phyloP scores from a whole-genome alignment of 495 filamentous ascomycete genomes.

The Xylaria palmicola region DNA sequence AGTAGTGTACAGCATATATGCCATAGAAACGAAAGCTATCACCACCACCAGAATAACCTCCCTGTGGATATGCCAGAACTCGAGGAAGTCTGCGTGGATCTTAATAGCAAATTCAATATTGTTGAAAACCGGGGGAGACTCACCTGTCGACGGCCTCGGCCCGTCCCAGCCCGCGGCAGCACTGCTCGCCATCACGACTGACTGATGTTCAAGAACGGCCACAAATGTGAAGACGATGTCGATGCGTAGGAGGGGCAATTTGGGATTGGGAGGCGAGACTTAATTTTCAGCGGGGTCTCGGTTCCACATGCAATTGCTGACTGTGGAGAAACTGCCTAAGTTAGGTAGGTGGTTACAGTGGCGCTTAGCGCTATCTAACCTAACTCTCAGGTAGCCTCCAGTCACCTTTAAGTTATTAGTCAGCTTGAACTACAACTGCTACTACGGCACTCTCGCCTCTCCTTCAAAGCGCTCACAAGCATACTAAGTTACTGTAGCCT shows the following conservation, averaged over 20 bases:
- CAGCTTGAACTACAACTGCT: neutral
- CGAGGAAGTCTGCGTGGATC: slow-evolving; percentile 43
- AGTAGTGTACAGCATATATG: slow-evolving; percentile 1
- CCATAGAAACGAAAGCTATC: slow-evolving; percentile 7
- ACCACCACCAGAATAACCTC: slow-evolving; percentile 49
- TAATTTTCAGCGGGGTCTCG: neutral
- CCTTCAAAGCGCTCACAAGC: neutral
- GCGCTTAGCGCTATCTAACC: neutral
- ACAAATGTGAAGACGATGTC: slow-evolving; percentile 4
- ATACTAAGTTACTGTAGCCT: too few species aligned
- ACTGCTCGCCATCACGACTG: slow-evolving; percentile 1
- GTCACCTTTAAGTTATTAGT: neutral
- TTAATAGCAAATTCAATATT: neutral
- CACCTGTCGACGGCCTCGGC: slow-evolving; percentile 3
- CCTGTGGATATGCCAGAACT: slow-evolving; percentile 56
- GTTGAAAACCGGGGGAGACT: neutral
- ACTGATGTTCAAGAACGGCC: neutral
- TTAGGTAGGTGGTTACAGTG: too few species aligned
- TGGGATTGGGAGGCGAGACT: slow-evolving; percentile 23
- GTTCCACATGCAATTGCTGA: neutral
- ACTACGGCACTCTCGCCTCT: neutral
- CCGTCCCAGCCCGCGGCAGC: neutral
- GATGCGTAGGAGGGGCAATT: slow-evolving; percentile 22
- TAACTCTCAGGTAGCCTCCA: too few species aligned
- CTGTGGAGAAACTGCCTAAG: neutral